Percentiles rank a stretch among this genome's conserved stretches.
Conservation (phyloP, 495 filamentous ascomycete genomes). For the Neurospora sp. region DNA sequence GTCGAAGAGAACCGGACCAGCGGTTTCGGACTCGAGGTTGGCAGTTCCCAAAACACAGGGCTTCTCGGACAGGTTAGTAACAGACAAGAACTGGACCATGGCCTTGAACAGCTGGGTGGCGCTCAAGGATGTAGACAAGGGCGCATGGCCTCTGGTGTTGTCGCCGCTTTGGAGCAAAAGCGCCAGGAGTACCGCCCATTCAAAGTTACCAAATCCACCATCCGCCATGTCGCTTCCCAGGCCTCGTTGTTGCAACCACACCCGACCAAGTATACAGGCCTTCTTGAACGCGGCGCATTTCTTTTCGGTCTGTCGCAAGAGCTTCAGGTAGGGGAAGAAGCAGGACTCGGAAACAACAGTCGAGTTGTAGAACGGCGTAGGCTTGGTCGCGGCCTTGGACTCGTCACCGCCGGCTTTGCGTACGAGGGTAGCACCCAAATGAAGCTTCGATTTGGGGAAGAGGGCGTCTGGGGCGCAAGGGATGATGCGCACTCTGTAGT, state of each 20-base stretch:
- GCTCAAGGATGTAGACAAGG: slow-evolving; percentile 71
- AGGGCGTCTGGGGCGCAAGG: slow-evolving; percentile 53
- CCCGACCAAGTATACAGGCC: slow-evolving; percentile 72
- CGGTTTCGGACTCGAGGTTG: slow-evolving; percentile 19
- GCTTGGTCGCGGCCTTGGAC: slow-evolving; percentile 24
- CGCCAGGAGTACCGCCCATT: slow-evolving; percentile 74
- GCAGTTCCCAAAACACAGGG: slow-evolving; percentile 46
- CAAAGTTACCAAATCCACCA: slow-evolving; percentile 92
- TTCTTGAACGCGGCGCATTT: slow-evolving; percentile 65
- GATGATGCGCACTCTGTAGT: slow-evolving; percentile 65
- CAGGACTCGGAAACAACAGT: slow-evolving; percentile 69
- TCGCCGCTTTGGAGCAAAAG: slow-evolving; percentile 69
- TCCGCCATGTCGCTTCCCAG: slow-evolving; percentile 52
- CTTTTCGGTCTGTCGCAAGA: slow-evolving; percentile 53
- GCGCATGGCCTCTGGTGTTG: slow-evolving; percentile 47
- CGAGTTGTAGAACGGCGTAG: slow-evolving; percentile 85
- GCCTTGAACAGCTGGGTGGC: slow-evolving; percentile 94
- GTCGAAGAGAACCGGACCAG: slow-evolving; percentile 51
- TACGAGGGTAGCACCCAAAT: slow-evolving; percentile 60
- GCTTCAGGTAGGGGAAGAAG: slow-evolving; percentile 60
- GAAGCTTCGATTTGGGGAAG: slow-evolving; percentile 59
- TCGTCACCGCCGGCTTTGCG: slow-evolving; percentile 34
- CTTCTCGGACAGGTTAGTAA: slow-evolving; percentile 53
- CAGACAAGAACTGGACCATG: slow-evolving; percentile 70
- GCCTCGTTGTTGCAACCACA: slow-evolving; percentile 85